Percentiles rank a stretch among this genome's conserved stretches.
These are phyloP conservation scores for Baorangia bicolor DNA, from an alignment of 768 basidiomycete genomes.

Conservation along the genomic window DNA sequence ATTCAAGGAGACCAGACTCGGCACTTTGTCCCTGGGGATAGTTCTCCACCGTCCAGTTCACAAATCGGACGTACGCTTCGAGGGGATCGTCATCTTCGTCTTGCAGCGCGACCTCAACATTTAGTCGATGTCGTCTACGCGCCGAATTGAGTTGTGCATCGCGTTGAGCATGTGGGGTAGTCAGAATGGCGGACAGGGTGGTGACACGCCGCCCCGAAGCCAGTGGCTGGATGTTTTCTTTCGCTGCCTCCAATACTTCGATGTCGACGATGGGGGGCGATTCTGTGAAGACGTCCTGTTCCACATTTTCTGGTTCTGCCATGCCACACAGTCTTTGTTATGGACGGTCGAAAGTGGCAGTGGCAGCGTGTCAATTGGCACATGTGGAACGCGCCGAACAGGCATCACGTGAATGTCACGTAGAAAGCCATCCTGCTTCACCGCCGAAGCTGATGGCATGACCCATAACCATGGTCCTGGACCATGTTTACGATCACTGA, in stretches of 20 bases:
- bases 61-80: constrained; percentile 82
- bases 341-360: neutral
- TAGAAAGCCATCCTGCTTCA: neutral
- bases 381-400: constrained; percentile 16
- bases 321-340: constrained; percentile 13
- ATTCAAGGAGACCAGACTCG: constrained; percentile 86
- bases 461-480: neutral
- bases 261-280: constrained; percentile 64
- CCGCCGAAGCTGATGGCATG: too few species aligned
- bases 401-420: constrained; percentile 22
- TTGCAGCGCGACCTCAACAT: constrained; percentile 66
- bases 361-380: neutral
- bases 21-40: constrained; percentile 91
- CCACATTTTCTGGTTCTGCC: constrained; percentile 20
- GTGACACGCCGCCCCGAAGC: constrained; percentile 78
- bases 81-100: constrained; percentile 81
- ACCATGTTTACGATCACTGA: neutral
- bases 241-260: constrained; percentile 78
- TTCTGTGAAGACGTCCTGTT: constrained; percentile 45
- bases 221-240: constrained; percentile 85
- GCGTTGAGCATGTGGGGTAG: constrained; percentile 76
- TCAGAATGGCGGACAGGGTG: constrained; percentile 67
- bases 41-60: constrained; percentile 91
- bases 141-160: constrained; percentile 66
- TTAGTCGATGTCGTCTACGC: constrained; percentile 65